phyloP scores from a whole-genome alignment of 306 rosid species.

The Cucurbita maxima region DNA sequence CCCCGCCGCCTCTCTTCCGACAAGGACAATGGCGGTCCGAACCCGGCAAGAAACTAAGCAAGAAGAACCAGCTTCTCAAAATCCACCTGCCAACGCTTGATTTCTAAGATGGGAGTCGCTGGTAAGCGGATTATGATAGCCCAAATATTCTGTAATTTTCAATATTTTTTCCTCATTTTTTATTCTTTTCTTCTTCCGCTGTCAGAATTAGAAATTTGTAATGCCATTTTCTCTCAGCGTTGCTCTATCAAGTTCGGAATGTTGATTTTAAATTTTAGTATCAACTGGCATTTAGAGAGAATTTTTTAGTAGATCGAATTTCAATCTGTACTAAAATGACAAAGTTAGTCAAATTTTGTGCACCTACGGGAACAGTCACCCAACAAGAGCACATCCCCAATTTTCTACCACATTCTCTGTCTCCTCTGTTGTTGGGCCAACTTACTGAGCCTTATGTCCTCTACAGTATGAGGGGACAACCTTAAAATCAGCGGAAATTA shows the following conservation, averaged over 20 bases:
- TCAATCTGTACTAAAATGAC: no score
- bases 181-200: not conserved
- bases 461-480: no score
- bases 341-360: no score
- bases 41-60: conserved; percentile 24
- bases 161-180: not conserved
- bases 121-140: not conserved
- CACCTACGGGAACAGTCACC: no score
- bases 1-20: not conserved
- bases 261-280: not conserved
- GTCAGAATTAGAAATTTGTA: not conserved
- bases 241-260: not conserved
- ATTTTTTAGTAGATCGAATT: no score
- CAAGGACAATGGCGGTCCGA: conserved; percentile 25
- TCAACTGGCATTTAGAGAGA: not conserved
- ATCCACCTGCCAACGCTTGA: conserved; percentile 15
- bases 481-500: no score
- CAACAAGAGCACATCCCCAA: not conserved
- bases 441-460: not conserved
- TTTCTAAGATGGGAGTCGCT: not conserved
- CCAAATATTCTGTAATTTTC: not conserved
- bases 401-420: not conserved
- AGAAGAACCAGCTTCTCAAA: conserved; percentile 23
- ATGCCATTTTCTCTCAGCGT: not conserved
- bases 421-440: not conserved